Evolutionary conservation across 768 basidiomycete species (phyloP).

Genomic region (Cytidiella melzeri): DNA sequence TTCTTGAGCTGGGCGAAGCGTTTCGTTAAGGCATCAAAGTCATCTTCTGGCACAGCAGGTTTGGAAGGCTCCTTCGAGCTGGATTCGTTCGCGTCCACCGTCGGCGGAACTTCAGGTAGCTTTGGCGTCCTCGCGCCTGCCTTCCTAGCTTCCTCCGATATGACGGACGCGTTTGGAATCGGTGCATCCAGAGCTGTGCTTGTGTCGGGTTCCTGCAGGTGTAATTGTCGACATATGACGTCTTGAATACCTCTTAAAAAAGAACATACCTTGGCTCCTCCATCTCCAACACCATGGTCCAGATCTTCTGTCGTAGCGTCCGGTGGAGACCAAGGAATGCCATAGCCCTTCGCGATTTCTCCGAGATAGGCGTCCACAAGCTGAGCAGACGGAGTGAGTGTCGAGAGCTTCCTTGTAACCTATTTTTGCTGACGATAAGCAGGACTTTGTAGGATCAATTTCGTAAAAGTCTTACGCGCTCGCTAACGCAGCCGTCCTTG

Average conservation of each 20-base stretch:
- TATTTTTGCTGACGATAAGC: conserved; percentile 21
- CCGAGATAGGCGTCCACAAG: conserved; percentile 84
- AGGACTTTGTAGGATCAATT: neutral
- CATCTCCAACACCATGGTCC: conserved; percentile 26
- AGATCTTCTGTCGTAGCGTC: conserved; percentile 16
- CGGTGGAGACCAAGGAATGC: conserved; percentile 57
- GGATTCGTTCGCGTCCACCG: conserved; percentile 33
- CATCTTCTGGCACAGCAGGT: conserved; percentile 45
- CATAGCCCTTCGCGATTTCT: conserved; percentile 88
- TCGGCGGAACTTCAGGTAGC: conserved; percentile 46
- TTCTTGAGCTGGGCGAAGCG: conserved; percentile 89
- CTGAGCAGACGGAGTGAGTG: conserved; percentile 61
- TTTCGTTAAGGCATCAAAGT: conserved; percentile 68
- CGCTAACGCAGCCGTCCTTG: conserved; percentile 70
- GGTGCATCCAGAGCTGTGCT: conserved; percentile 5
- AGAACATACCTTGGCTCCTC: conserved; percentile 33
- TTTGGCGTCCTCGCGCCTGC: conserved; percentile 32
- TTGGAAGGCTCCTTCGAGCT: conserved; percentile 22
- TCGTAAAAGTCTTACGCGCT: conserved; percentile 47
- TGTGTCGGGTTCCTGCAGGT: conserved; percentile 8
- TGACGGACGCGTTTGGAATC: conserved; percentile 18
- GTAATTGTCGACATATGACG: too few relatives aligned
- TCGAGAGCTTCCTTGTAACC: conserved; percentile 70
- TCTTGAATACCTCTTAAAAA: neutral
- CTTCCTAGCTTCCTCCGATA: conserved; percentile 26